A percentile compares a stretch with the other conserved stretches of the same genome.
These are phyloP conservation scores for Solanum hybrid DNA, from an alignment of 305 asterid species.

Conservation along the genomic window DNA sequence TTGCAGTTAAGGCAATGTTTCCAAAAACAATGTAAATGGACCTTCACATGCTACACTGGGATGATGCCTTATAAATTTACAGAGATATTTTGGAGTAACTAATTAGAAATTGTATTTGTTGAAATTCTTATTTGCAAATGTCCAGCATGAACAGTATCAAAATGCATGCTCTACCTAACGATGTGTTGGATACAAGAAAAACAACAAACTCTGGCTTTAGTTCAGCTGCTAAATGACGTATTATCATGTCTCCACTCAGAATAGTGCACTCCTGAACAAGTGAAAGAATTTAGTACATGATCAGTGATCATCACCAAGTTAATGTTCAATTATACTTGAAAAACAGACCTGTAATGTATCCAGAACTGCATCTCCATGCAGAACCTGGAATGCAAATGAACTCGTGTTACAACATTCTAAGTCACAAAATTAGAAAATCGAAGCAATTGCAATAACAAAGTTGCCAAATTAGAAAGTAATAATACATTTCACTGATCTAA, in stretches of 20 bases:
- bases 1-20: background rate
- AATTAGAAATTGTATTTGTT: background rate
- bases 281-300: constrained; percentile 4
- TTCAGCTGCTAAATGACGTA: constrained; percentile 70
- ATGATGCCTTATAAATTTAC: background rate
- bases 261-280: constrained; percentile 82
- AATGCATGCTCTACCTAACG: background rate
- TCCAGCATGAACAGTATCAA: background rate
- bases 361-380: constrained; percentile 96
- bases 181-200: constrained; percentile 72
- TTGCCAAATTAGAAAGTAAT: background rate
- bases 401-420: background rate
- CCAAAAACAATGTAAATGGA: background rate
- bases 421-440: background rate
- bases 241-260: constrained; percentile 87
- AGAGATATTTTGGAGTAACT: background rate
- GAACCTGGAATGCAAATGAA: constrained; percentile 42
- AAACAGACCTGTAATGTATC: constrained; percentile 69
- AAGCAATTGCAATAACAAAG: background rate
- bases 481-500: background rate
- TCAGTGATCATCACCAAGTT: constrained; percentile 5
- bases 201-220: constrained; percentile 71
- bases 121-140: background rate
- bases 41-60: background rate
- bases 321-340: constrained; percentile 12